These are phyloP conservation scores for Rutstroemia sp. DNA, from an alignment of 2,329 filamentous ascomycete species.

Conservation along the genomic window DNA sequence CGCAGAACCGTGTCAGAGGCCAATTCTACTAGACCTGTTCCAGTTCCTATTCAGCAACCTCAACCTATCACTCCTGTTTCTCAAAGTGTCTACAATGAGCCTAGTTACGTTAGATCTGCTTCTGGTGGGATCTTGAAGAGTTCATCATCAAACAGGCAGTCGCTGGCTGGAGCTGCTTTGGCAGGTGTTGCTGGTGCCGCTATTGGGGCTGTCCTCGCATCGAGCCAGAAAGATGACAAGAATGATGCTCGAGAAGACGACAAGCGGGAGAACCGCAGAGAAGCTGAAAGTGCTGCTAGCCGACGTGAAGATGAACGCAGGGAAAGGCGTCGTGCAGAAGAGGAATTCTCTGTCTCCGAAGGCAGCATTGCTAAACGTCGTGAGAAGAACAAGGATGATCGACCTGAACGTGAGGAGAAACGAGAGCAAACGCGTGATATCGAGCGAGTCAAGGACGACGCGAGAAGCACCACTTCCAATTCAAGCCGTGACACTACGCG, in stretches of 20 bases:
- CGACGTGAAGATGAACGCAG: constrained; percentile 16
- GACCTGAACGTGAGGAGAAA: constrained; percentile 18
- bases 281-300: not conserved
- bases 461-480: constrained; percentile 15
- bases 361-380: constrained; percentile 14
- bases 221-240: constrained; percentile 29
- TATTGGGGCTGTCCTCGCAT: constrained; percentile 39
- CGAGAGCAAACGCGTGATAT: constrained; percentile 22
- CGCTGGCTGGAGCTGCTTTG: constrained; percentile 38
- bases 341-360: constrained; percentile 8
- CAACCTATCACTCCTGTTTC: constrained; percentile 70
- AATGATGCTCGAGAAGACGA: constrained; percentile 20
- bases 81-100: constrained; percentile 53
- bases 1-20: constrained; percentile 41
- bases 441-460: constrained; percentile 16
- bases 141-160: constrained; percentile 31
- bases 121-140: constrained; percentile 20
- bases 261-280: not conserved
- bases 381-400: constrained; percentile 16
- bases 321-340: constrained; percentile 8
- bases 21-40: constrained; percentile 43
- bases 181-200: constrained; percentile 42
- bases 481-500: constrained; percentile 20
- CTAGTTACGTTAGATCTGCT: constrained; percentile 30
- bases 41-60: constrained; percentile 74